These are phyloP conservation scores for Cercophora sp. DNA, from an alignment of 495 filamentous ascomycete genomes.

Conservation along the genomic window DNA sequence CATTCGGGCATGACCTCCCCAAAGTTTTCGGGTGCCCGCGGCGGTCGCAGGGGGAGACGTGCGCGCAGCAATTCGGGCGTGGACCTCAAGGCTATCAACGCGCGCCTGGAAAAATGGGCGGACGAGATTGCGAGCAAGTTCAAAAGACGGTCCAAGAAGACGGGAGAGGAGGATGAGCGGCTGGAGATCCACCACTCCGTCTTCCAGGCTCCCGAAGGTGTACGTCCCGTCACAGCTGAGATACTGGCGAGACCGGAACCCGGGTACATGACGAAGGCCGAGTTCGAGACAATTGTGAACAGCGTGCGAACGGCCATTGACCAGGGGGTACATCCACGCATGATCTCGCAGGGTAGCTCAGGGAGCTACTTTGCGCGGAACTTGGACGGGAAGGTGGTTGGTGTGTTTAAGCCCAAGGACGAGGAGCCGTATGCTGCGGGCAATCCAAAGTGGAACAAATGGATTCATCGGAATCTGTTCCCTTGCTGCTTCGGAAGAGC, in stretches of 20 bases:
- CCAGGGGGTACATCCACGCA: conserved; percentile 84
- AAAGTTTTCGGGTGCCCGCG: conserved; percentile 19
- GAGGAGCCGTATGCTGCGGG: conserved; percentile 93
- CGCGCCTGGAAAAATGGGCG: conserved; percentile 91
- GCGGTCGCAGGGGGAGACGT: conserved; percentile 44
- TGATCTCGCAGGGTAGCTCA: conserved; percentile 95
- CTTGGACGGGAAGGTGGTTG: conserved; percentile 85
- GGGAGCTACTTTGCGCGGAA: conserved; percentile 97
- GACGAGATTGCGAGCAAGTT: conserved; percentile 98
- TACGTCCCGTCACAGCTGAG: conserved; percentile 73
- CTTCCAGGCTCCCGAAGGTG: conserved; percentile 84
- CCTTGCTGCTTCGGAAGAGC: conserved; percentile 95
- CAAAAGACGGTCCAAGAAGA: conserved; percentile 78
- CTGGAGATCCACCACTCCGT: conserved; percentile 97
- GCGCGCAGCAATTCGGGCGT: conserved; percentile 84
- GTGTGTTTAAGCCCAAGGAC: conserved; percentile 98
- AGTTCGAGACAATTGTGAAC: conserved; percentile 87
- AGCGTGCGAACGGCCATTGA: conserved; percentile 86
- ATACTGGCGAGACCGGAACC: conserved; percentile 54
- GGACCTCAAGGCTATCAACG: conserved; percentile 98
- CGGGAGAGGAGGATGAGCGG: conserved; percentile 67
- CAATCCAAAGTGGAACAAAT: conserved; percentile 95
- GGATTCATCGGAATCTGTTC: conserved; percentile 91
- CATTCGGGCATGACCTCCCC: conserved; percentile 58
- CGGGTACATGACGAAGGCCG: conserved; percentile 62